A percentile compares a stretch with the other conserved stretches of the same genome.
phyloP scores from a whole-genome alignment of 768 basidiomycete species.

The Neoboletus magnificus region DNA sequence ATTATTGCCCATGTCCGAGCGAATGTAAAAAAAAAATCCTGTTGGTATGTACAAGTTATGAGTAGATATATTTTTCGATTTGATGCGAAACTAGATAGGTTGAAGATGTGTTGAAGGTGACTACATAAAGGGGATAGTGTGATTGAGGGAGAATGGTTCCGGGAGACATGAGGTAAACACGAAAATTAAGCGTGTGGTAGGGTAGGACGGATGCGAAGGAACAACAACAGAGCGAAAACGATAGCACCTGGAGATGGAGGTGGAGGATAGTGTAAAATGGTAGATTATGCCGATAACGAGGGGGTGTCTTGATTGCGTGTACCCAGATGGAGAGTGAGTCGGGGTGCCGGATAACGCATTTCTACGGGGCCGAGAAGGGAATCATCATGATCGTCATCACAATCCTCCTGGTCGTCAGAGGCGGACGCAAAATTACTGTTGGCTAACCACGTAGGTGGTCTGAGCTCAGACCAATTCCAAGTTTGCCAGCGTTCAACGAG shows the following conservation, averaged over 20 bases:
- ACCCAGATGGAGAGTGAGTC: slow-evolving; percentile 9
- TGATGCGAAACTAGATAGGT: slow-evolving; percentile 19
- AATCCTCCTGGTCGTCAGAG: slow-evolving; percentile 22
- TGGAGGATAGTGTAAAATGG: slow-evolving; percentile 4
- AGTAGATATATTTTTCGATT: slow-evolving; percentile 19
- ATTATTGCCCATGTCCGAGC: slow-evolving; percentile 28
- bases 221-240: slow-evolving; percentile 17
- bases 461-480: slow-evolving; percentile 35
- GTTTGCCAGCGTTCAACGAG: slow-evolving; percentile 31
- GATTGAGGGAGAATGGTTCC: slow-evolving; percentile 18
- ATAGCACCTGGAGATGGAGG: slow-evolving; percentile 11
- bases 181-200: slow-evolving; percentile 24
- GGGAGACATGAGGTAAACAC: slow-evolving; percentile 7
- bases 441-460: slow-evolving; percentile 26
- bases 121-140: slow-evolving; percentile 27
- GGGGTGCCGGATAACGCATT: slow-evolving; percentile 10
- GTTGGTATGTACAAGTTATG: slow-evolving; percentile 28
- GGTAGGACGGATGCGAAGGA: slow-evolving; percentile 22
- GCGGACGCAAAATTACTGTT: background rate
- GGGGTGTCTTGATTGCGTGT: slow-evolving; percentile 15
- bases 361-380: slow-evolving; percentile 13
- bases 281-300: slow-evolving; percentile 16
- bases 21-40: slow-evolving; percentile 16
- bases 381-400: slow-evolving; percentile 26
- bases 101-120: slow-evolving; percentile 15